phyloP scores from a whole-genome alignment of 2,329 filamentous ascomycete species.

The Annulohypoxylon truncatum region DNA sequence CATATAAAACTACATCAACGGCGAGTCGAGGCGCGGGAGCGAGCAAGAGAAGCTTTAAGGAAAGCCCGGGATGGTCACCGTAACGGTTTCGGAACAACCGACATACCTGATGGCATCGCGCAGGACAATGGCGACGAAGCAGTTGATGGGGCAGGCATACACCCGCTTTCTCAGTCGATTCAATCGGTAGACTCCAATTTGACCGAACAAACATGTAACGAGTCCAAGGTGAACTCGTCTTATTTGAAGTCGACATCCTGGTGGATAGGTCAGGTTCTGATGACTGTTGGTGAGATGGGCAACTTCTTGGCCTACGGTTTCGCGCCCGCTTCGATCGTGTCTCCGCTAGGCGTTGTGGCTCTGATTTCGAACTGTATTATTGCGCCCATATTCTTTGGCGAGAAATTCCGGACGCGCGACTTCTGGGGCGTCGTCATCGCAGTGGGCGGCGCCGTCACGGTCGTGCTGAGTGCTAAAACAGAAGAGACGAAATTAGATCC shows the following conservation, averaged over 20 bases:
- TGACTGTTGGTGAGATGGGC: slow-evolving; percentile 91
- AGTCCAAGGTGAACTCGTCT: slow-evolving; percentile 64
- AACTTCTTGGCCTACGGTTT: slow-evolving; percentile 99
- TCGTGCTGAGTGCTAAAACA: slow-evolving; percentile 90
- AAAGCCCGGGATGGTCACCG: slow-evolving; percentile 52
- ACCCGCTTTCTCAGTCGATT: slow-evolving; percentile 65
- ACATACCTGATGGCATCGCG: slow-evolving; percentile 41
- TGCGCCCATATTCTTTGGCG: slow-evolving; percentile 92
- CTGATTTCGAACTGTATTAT: slow-evolving; percentile 97
- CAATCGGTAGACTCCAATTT: slow-evolving; percentile 57
- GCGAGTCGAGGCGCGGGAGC: slow-evolving; percentile 67
- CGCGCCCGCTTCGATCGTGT: slow-evolving; percentile 96
- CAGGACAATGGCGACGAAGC: slow-evolving; percentile 52
- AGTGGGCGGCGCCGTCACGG: slow-evolving; percentile 87
- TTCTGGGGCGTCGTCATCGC: slow-evolving; percentile 89
- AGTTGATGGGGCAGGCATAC: slow-evolving; percentile 56
- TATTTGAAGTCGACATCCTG: slow-evolving; percentile 95
- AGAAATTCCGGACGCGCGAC: slow-evolving; percentile 85
- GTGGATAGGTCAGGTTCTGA: slow-evolving; percentile 94
- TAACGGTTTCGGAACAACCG: slow-evolving; percentile 48
- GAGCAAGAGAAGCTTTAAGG: slow-evolving; percentile 65
- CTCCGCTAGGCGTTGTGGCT: slow-evolving; percentile 94
- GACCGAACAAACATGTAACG: slow-evolving; percentile 53
- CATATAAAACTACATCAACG: slow-evolving; percentile 86
- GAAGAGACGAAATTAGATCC: slow-evolving; percentile 92